Conservation (phyloP, 495 filamentous ascomycete species). For the Monascus purpureus region DNA sequence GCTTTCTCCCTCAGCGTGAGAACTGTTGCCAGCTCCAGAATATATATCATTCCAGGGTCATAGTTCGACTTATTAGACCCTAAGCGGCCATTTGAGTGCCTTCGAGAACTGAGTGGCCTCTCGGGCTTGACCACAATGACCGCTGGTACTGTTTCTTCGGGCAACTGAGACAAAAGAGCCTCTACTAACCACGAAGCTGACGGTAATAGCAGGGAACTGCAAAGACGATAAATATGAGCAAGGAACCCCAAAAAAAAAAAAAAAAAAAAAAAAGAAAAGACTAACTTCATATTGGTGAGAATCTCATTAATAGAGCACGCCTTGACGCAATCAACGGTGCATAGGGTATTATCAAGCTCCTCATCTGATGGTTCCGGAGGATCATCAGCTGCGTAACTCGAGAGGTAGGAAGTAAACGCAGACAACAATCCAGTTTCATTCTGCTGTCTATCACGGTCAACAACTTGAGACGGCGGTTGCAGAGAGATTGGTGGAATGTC, state of each 20-base stretch:
- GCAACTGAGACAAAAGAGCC: conserved; percentile 67
- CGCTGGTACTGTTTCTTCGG: conserved; percentile 65
- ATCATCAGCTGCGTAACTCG: conserved; percentile 96
- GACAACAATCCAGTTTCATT: conserved; percentile 78
- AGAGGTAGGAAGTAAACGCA: conserved; percentile 87
- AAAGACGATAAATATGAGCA: conserved; percentile 1
- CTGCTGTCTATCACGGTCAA: conserved; percentile 68
- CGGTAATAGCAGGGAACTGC: conserved; percentile 53
- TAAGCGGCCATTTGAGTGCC: conserved; percentile 26
- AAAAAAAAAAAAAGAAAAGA: conserved; percentile 3
- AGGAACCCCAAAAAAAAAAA: neutral
- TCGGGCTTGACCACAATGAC: conserved; percentile 86
- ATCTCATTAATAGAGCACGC: conserved; percentile 75
- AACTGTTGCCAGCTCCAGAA: conserved; percentile 78
- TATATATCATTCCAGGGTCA: conserved; percentile 74
- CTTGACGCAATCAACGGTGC: conserved; percentile 87
- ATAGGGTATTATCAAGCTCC: conserved; percentile 88
- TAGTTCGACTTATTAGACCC: conserved; percentile 52
- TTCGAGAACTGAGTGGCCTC: conserved; percentile 39
- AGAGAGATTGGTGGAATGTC: conserved; percentile 76
- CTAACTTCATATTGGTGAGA: conserved; percentile 72
- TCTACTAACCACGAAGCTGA: conserved; percentile 54
- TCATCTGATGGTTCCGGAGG: conserved; percentile 95
- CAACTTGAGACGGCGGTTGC: conserved; percentile 81
- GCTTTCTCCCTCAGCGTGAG: conserved; percentile 63